A percentile compares a stretch with the other conserved stretches of the same genome.
phyloP scores from a whole-genome alignment of 139 green algal species.

The Chlamydomonas incerta region DNA sequence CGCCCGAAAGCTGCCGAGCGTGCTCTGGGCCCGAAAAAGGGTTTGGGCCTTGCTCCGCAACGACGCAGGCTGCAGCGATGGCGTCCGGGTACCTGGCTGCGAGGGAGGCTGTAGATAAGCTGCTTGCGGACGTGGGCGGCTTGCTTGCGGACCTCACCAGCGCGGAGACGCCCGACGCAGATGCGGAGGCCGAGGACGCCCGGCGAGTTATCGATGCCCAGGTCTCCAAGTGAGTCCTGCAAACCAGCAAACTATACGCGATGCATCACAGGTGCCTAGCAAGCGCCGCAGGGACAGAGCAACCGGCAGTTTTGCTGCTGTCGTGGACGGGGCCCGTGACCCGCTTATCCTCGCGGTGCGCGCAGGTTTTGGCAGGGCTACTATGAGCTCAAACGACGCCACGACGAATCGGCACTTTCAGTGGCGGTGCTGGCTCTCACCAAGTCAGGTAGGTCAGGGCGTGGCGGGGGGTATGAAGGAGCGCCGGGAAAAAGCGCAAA shows the following conservation, averaged over 20 bases:
- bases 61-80: not conserved
- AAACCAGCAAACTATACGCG: too few species aligned
- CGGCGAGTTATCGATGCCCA: conserved; percentile 38
- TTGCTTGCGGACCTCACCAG: conserved; percentile 18
- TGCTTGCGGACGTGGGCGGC: not conserved
- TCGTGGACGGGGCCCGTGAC: too few species aligned
- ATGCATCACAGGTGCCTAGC: too few species aligned
- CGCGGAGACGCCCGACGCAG: not conserved
- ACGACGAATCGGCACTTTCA: conserved; percentile 41
- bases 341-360: too few species aligned
- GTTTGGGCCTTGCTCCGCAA: too few species aligned
- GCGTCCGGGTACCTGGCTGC: not conserved
- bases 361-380: conserved; percentile 5
- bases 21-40: too few species aligned
- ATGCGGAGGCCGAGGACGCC: conserved; percentile 11
- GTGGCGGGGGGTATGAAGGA: too few species aligned
- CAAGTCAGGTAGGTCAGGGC: conserved; percentile 47
- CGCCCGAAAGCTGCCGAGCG: too few species aligned
- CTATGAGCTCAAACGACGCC: conserved; percentile 48
- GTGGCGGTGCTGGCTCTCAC: conserved; percentile 72
- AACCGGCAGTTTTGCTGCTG: too few species aligned
- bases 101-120: not conserved
- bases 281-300: too few species aligned
- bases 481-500: not conserved
- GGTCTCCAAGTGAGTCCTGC: not conserved